These are phyloP conservation scores for Penicillium cinerascens DNA, from an alignment of 495 filamentous ascomycete genomes.

Conservation along the genomic window DNA sequence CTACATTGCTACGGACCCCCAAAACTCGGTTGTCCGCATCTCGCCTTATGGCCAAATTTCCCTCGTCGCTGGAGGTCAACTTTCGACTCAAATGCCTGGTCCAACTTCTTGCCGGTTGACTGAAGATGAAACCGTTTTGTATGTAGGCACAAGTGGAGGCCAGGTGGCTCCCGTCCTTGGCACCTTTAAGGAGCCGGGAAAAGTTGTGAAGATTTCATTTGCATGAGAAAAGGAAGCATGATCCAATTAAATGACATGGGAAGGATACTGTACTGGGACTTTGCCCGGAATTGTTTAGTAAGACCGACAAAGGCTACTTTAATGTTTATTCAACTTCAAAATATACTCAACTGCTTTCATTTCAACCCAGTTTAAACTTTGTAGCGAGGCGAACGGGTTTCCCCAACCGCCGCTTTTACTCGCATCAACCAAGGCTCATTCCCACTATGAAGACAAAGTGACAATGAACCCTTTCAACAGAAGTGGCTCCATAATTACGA, in stretches of 20 bases:
- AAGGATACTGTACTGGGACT: too few relatives aligned
- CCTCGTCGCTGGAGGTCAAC: conserved; percentile 22
- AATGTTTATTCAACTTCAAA: too few relatives aligned
- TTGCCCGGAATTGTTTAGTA: too few relatives aligned
- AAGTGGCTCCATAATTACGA: too few relatives aligned
- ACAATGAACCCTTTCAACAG: neutral
- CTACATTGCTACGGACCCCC: conserved; percentile 32
- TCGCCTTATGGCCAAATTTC: conserved; percentile 24
- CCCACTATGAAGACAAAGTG: neutral
- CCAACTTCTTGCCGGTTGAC: conserved; percentile 26
- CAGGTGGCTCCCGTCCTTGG: conserved; percentile 27
- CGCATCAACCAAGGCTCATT: neutral
- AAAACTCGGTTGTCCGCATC: conserved; percentile 26
- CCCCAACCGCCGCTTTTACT: too few relatives aligned
- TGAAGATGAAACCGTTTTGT: conserved; percentile 22
- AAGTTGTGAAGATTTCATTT: conserved; percentile 24
- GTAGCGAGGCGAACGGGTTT: too few relatives aligned
- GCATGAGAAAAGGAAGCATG: neutral
- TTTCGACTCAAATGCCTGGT: conserved; percentile 25
- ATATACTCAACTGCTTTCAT: too few relatives aligned
- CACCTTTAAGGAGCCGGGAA: conserved; percentile 28
- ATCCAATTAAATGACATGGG: too few relatives aligned
- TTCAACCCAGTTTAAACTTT: too few relatives aligned
- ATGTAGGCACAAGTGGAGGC: conserved; percentile 29
- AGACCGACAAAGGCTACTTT: too few relatives aligned